phyloP scores from a whole-genome alignment of 2,329 filamentous ascomycete genomes.

The Dactylellina cionopaga region DNA sequence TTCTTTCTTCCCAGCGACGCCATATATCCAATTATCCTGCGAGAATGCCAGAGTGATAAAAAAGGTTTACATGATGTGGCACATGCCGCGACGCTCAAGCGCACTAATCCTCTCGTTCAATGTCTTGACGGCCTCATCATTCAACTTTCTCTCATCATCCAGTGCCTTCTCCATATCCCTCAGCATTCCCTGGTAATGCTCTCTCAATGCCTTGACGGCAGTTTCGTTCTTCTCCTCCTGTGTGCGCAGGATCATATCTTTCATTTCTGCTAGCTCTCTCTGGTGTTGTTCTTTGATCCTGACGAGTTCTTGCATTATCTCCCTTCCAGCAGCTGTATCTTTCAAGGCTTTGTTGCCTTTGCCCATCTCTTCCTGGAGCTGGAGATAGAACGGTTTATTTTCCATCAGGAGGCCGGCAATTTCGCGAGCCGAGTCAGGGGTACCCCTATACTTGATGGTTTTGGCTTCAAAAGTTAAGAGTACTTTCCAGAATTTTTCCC shows the following conservation, averaged over 20 bases:
- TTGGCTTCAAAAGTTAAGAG: conserved; percentile 53
- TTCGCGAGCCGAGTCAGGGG: conserved; percentile 42
- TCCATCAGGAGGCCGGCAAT: conserved; percentile 63
- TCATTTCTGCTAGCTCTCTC: conserved; percentile 78
- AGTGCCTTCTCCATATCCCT: conserved; percentile 25
- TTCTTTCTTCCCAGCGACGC: neutral
- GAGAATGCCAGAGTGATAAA: neutral
- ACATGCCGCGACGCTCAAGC: conserved; percentile 16
- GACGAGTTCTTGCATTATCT: conserved; percentile 81
- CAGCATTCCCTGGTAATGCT: conserved; percentile 35
- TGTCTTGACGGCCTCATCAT: conserved; percentile 23
- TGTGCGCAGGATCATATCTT: conserved; percentile 65
- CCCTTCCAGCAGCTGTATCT: conserved; percentile 70
- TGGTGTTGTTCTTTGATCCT: conserved; percentile 75
- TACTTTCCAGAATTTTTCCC: conserved; percentile 55
- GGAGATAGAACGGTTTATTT: conserved; percentile 88
- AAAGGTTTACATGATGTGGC: conserved; percentile 25
- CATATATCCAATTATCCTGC: neutral
- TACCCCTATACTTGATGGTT: conserved; percentile 53
- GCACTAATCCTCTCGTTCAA: conserved; percentile 37
- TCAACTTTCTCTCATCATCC: conserved; percentile 40
- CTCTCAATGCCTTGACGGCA: conserved; percentile 25
- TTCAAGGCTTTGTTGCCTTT: conserved; percentile 80
- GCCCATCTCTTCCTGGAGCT: conserved; percentile 85
- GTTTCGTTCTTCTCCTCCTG: conserved; percentile 49